Base-by-base conservation (phyloP, 164 flowering plant species). In the Vitis rupestris region DNA sequence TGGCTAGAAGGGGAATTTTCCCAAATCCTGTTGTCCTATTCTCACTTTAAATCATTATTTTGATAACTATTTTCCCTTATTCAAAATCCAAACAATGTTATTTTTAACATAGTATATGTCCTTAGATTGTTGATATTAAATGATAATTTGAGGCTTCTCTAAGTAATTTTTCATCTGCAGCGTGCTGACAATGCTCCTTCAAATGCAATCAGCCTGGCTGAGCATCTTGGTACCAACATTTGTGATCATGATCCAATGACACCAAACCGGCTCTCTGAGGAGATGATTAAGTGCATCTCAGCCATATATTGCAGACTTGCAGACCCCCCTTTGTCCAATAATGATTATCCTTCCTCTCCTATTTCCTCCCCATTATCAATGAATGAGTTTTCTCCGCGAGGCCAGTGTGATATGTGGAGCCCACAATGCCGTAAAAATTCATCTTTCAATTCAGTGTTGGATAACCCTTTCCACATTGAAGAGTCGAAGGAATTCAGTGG, bases 211-310 rank as follows among this genome's bases (percentile, higher is more conserved):
- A 85, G 87, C 67, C 77, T 87, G 65, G 94, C 85, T 3, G 93
- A 91, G 71, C 91, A 90, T 82, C 83, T 89, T 19, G 90, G 89
- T 9, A 73, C 85, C 17, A 70, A 74, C 66, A 76, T 82, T 30
- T 67, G 85, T 1, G 85, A 84, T 73, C 82, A 83, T 78, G 74
- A 83, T 72, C 79, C 61, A 0, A 89, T 85, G 72, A 86, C 96
- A 61, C 88, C 97, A 48, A 88, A 88, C 76, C 72, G 78, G 76
- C 73, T 94, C 19, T 94, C 97, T 1, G 97, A 92, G 78, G 94
- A 92, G 70, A 87, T 94, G 86, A 66, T 95, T 63, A 91, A 82
- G 82, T 79, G 88, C 78, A 89, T 95, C 61, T 80, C 94, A 63
- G 70, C 84, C 52, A 89, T 95, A 55, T 91, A 87, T 66, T 85